A percentile compares a stretch with the other conserved stretches of the same genome.
phyloP scores from a whole-genome alignment of 371 early-diverging fungal species.

The Mucor mucedo region DNA sequence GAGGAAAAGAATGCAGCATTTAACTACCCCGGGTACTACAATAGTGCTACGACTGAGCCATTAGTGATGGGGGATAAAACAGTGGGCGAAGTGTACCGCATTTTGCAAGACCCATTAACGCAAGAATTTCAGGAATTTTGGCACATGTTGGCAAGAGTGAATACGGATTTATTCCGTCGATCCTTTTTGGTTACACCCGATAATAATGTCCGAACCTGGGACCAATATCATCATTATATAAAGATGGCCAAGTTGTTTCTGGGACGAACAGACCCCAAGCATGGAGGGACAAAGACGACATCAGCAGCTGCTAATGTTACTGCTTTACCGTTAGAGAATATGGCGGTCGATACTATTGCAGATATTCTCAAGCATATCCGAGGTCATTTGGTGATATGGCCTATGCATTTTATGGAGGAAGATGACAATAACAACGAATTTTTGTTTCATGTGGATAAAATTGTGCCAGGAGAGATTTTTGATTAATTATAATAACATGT shows the following conservation, averaged over 20 bases:
- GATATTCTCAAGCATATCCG: slow-evolving; percentile 43
- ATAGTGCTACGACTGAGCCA: slow-evolving; percentile 6
- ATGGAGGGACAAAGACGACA: slow-evolving; percentile 28
- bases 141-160: slow-evolving; percentile 56
- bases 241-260: slow-evolving; percentile 43
- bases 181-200: slow-evolving; percentile 76
- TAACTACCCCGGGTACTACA: slow-evolving; percentile 9
- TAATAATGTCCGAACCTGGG: slow-evolving; percentile 69
- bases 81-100: slow-evolving; percentile 15
- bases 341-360: slow-evolving; percentile 20
- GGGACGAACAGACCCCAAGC: slow-evolving; percentile 32
- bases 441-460: slow-evolving; percentile 51
- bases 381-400: slow-evolving; percentile 66
- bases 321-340: slow-evolving; percentile 8
- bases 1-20: neutral
- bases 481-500: slow-evolving; percentile 35
- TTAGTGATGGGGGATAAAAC: slow-evolving; percentile 4
- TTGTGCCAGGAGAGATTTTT: slow-evolving; percentile 66
- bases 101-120: slow-evolving; percentile 59
- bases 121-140: slow-evolving; percentile 56
- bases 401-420: slow-evolving; percentile 59
- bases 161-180: slow-evolving; percentile 61
- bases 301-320: slow-evolving; percentile 28
- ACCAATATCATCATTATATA: slow-evolving; percentile 60
- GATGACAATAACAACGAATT: slow-evolving; percentile 55